phyloP scores from a whole-genome alignment of 768 basidiomycete genomes.

The Pholiota molesta region DNA sequence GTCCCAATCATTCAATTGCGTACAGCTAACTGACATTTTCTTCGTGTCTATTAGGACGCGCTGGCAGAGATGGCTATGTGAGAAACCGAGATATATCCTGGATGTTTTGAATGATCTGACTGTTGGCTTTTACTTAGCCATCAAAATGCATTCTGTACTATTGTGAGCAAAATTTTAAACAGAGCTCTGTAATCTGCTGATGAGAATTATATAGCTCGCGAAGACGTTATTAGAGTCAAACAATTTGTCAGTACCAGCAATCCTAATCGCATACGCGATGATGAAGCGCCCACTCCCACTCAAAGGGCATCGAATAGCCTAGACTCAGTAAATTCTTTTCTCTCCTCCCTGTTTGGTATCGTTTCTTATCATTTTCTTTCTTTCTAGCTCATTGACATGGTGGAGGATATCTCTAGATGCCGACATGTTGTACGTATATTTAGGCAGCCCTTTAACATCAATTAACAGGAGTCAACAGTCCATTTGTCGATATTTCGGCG shows the following conservation, averaged over 20 bases:
- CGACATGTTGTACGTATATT: slow-evolving; percentile 65
- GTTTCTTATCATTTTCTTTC: neutral
- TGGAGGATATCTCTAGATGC: slow-evolving; percentile 62
- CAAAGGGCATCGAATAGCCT: slow-evolving; percentile 71
- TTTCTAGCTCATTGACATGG: slow-evolving; percentile 44
- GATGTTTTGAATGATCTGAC: neutral
- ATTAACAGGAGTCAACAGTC: slow-evolving; percentile 39
- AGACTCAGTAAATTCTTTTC: slow-evolving; percentile 46
- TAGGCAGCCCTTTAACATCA: neutral
- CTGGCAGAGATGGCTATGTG: slow-evolving; percentile 77
- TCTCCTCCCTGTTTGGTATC: neutral
- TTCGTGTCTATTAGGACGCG: slow-evolving; percentile 53
- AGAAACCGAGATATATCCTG: slow-evolving; percentile 21
- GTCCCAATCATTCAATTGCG: slow-evolving; percentile 10
- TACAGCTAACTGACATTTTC: neutral
- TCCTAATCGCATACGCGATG: slow-evolving; percentile 45
- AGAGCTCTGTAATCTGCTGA: neutral
- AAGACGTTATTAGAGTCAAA: slow-evolving; percentile 64
- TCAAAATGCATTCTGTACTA: slow-evolving; percentile 85
- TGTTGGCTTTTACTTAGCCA: slow-evolving; percentile 44
- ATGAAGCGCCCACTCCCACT: slow-evolving; percentile 58
- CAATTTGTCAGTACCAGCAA: slow-evolving; percentile 52
- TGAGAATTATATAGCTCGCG: slow-evolving; percentile 55
- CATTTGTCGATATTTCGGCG: slow-evolving; percentile 84
- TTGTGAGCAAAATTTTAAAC: slow-evolving; percentile 47